phyloP scores from a whole-genome alignment of 345 rosid genomes.

The Populus euphratica region DNA sequence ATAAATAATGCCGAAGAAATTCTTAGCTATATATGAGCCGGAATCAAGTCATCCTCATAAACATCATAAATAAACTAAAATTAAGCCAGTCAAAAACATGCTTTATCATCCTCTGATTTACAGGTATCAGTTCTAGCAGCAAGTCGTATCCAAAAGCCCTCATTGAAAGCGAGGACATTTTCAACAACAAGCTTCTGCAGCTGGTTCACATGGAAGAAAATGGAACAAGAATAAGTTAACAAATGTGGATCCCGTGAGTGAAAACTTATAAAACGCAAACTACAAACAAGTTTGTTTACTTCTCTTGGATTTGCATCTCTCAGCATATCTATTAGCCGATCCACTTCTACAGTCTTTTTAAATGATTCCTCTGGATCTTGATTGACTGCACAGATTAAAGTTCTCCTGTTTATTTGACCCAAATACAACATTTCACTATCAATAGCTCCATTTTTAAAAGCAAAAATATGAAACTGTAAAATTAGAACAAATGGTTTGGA shows the following conservation, averaged over 20 bases:
- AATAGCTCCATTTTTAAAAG: slow-evolving; percentile 14
- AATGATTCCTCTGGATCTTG: slow-evolving; percentile 79
- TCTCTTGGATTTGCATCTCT: slow-evolving; percentile 70
- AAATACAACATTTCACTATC: slow-evolving; percentile 42
- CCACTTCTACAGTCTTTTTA: slow-evolving; percentile 84
- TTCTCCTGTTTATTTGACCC: slow-evolving; percentile 82
- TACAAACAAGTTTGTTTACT: slow-evolving; percentile 32
- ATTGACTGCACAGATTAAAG: slow-evolving; percentile 76
- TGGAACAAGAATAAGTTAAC: background rate
- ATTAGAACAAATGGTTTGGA: background rate
- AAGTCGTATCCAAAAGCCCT: slow-evolving; percentile 79
- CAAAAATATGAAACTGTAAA: background rate
- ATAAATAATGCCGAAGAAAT: slow-evolving; percentile 8
- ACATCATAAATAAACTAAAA: slow-evolving; percentile 20
- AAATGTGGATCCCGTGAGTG: background rate
- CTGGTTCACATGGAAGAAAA: slow-evolving; percentile 45
- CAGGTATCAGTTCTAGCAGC: slow-evolving; percentile 84
- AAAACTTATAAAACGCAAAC: background rate
- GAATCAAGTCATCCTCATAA: slow-evolving; percentile 14
- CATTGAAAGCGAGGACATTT: slow-evolving; percentile 84
- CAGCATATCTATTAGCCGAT: slow-evolving; percentile 68
- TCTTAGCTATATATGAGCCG: background rate
- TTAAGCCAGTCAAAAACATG: slow-evolving; percentile 41
- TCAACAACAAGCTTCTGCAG: slow-evolving; percentile 77
- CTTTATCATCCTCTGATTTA: slow-evolving; percentile 91